Percentiles rank a stretch among this genome's conserved stretches.
Conservation (phyloP, 495 filamentous ascomycete species). For the Neurospora discreta region DNA sequence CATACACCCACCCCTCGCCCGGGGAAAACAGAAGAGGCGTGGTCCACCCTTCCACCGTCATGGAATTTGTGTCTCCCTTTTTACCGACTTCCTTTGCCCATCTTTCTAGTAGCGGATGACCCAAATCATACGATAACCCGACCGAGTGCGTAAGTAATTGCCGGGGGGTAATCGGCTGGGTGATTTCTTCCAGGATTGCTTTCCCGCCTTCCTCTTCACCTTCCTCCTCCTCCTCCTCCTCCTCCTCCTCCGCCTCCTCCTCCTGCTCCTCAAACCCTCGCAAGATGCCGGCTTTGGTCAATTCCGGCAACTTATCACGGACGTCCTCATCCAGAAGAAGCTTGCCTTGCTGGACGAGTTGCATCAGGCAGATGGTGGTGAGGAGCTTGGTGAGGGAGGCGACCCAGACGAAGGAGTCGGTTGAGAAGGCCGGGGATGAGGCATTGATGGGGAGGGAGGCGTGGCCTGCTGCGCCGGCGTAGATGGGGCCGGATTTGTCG, state of each 20-base stretch:
- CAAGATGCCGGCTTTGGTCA: conserved; percentile 13
- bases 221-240: background rate
- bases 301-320: conserved; percentile 12
- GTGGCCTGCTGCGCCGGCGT: conserved; percentile 15
- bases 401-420: conserved; percentile 40
- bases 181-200: conserved; percentile 19
- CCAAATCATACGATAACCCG: conserved; percentile 18
- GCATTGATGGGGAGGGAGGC: conserved; percentile 2
- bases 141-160: conserved; percentile 23
- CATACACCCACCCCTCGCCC: conserved; percentile 23
- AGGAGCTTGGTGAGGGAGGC: conserved; percentile 23
- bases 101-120: conserved; percentile 12
- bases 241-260: too few relatives aligned
- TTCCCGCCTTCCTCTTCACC: background rate
- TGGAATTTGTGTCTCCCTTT: conserved; percentile 3
- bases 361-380: conserved; percentile 14
- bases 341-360: conserved; percentile 13
- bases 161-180: conserved; percentile 15
- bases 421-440: conserved; percentile 15
- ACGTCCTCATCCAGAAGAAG: conserved; percentile 16
- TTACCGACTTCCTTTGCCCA: conserved; percentile 15
- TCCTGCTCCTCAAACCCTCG: conserved; percentile 7
- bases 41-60: conserved; percentile 18
- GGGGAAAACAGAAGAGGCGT: conserved; percentile 20
- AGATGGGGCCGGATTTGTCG: conserved; percentile 16